Evolutionary conservation across 1,284 basidiomycete genomes (phyloP), one percentile per base, ranked within the genome.

Genomic region (Sutorius eximius): DNA sequence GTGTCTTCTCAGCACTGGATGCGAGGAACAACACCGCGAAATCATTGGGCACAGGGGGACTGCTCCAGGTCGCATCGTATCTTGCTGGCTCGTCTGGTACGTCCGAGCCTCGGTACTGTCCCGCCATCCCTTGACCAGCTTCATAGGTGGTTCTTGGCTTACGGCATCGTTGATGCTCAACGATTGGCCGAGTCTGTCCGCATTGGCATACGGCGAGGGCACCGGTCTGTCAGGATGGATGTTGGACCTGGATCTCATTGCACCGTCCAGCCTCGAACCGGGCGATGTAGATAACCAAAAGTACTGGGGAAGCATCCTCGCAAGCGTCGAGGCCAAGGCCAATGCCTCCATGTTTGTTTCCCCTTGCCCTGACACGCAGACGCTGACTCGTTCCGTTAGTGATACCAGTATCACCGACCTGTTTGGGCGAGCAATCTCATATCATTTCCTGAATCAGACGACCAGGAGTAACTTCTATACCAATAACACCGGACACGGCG

Each of bases 391-490:
- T 29, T 20, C 33, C 30, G 0, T 36, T 57, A 87, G 85, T 48
- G 78, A 85, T 61, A 85, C 82, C 29, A 85, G 83, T 57, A 56
- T 85, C 34, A 82, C 82, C 0, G 85, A 87, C 61, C 71, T 82
- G 3, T 86, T 82, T 83, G 72, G 81, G 0, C 79, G 85, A 5
- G 80, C 82, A 73, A 76, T 86, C 41, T 80, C 83, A 1, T 87
- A 83, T 59, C 85, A 87, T 65, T 87, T 87, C 61, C 69, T 87
- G 50, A 86, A 85, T 60, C 78, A 82, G 59, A 87, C 85, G 0
- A 72, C 73, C 15, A 71, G 76, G n/a, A 45, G 55, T 5, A 85
- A 86, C 59, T 82, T 86, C 61, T 85, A 83, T 67, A 81, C 78
- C 0, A 85, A 85, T 51, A 68, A 78, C 34, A 74, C 78, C 8